Percentiles rank a stretch among this genome's conserved stretches.
These are phyloP conservation scores for Phycomyces nitens DNA, from an alignment of 192 early-diverging fungal species.

Conservation along the genomic window DNA sequence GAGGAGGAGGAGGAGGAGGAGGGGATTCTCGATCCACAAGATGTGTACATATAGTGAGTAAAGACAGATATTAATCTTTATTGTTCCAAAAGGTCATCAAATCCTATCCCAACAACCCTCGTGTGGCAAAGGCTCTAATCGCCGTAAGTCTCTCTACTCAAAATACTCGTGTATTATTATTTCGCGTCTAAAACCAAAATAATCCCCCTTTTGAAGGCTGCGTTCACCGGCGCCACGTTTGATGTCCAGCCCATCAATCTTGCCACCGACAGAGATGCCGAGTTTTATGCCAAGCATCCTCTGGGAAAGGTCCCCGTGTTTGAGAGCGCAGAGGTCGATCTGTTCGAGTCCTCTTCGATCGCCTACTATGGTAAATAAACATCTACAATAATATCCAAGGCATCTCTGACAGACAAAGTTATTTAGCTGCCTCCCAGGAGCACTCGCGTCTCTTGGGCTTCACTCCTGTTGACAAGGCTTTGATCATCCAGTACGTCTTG, in stretches of 20 bases:
- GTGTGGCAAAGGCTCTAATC: constrained; percentile 60
- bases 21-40: no score
- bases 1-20: no score
- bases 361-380: constrained; percentile 67
- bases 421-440: constrained; percentile 47
- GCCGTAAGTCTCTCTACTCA: constrained; percentile 27
- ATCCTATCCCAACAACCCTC: constrained; percentile 69
- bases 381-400: no score
- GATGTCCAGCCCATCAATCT: neutral
- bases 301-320: constrained; percentile 88
- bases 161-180: no score
- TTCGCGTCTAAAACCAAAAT: no score
- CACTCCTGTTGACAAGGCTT: constrained; percentile 53
- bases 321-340: constrained; percentile 70
- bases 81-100: constrained; percentile 39
- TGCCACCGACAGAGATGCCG: neutral
- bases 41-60: no score
- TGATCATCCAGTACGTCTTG: constrained; percentile 62
- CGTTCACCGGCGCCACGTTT: no score
- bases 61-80: no score
- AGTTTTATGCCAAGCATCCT: constrained; percentile 74
- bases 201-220: no score
- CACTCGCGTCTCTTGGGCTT: constrained; percentile 54
- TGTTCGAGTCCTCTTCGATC: constrained; percentile 87
- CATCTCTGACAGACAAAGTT: no score